Conservation (phyloP, 768 basidiomycete species). For the Tephrocybe sp. region DNA sequence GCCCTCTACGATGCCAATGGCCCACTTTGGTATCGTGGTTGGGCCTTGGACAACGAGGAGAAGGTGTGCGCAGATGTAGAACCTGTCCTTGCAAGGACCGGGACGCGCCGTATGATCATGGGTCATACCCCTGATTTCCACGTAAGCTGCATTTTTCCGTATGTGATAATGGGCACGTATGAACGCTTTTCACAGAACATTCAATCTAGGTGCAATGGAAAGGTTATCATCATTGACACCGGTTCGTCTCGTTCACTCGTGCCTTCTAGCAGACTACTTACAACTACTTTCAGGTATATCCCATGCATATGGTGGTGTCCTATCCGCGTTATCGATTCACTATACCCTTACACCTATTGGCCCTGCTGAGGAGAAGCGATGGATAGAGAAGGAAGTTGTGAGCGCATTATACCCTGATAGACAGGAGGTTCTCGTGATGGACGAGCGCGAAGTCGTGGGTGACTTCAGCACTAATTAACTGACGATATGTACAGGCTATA, state of each 20-base stretch:
- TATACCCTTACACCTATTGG: slow-evolving; percentile 75
- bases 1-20: slow-evolving; percentile 77
- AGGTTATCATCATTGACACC: slow-evolving; percentile 95
- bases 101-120: slow-evolving; percentile 90
- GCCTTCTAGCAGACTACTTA: no score
- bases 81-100: slow-evolving; percentile 67
- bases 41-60: slow-evolving; percentile 76
- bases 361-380: slow-evolving; percentile 33
- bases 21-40: slow-evolving; percentile 94
- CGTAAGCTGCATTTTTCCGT: slow-evolving; percentile 32
- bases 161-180: background rate
- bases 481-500: slow-evolving; percentile 3
- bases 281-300: slow-evolving; percentile 68
- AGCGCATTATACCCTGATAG: slow-evolving; percentile 61
- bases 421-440: slow-evolving; percentile 49
- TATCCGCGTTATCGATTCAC: slow-evolving; percentile 85
- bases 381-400: slow-evolving; percentile 66
- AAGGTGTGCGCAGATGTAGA: slow-evolving; percentile 72
- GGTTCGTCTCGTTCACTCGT: slow-evolving; percentile 38
- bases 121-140: slow-evolving; percentile 94
- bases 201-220: slow-evolving; percentile 84
- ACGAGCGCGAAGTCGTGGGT: slow-evolving; percentile 46
- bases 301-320: slow-evolving; percentile 90
- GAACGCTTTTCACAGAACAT: slow-evolving; percentile 53
- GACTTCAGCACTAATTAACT: slow-evolving; percentile 29